Evolutionary conservation across 208 protist species (phyloP).

Genomic region (Wallacemonas sp.): DNA sequence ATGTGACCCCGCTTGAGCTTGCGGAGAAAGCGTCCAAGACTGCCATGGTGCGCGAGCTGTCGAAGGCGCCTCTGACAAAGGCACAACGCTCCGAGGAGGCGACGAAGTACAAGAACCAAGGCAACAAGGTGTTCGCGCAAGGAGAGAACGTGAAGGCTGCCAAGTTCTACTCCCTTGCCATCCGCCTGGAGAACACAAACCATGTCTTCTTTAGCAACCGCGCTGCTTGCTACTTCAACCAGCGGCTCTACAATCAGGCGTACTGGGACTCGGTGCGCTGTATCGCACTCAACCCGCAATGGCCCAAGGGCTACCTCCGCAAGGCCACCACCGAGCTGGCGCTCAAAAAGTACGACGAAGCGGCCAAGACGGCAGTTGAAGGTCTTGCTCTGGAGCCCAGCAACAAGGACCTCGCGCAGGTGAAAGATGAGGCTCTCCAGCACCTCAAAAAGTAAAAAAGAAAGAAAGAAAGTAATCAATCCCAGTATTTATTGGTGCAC

Average conservation of each 20-base stretch:
- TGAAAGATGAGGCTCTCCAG: constrained; percentile 58
- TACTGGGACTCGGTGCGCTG: constrained; percentile 89
- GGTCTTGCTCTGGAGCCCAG: constrained; percentile 66
- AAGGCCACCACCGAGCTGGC: constrained; percentile 77
- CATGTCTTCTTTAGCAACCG: constrained; percentile 93
- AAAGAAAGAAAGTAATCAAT: neutral
- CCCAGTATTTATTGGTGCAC: too few relatives aligned
- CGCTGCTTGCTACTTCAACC: constrained; percentile 91
- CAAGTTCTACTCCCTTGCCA: constrained; percentile 92
- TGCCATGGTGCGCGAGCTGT: constrained; percentile 60
- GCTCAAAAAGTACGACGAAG: constrained; percentile 65
- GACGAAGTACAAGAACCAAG: constrained; percentile 79
- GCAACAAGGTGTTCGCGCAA: constrained; percentile 86
- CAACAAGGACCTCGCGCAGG: constrained; percentile 67
- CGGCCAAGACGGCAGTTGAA: constrained; percentile 47
- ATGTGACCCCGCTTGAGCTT: constrained; percentile 55
- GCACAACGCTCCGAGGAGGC: constrained; percentile 61
- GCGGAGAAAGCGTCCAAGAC: constrained; percentile 48
- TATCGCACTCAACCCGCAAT: constrained; percentile 82
- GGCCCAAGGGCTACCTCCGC: constrained; percentile 93
- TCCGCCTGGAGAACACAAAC: constrained; percentile 84
- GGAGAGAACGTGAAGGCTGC: constrained; percentile 90
- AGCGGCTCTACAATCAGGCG: constrained; percentile 76
- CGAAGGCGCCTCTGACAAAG: constrained; percentile 42
- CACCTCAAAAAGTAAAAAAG: constrained; percentile 39